These are phyloP conservation scores for Paramecium tetraurelia DNA, from an alignment of 73 alveolate species.

Conservation along the genomic window DNA sequence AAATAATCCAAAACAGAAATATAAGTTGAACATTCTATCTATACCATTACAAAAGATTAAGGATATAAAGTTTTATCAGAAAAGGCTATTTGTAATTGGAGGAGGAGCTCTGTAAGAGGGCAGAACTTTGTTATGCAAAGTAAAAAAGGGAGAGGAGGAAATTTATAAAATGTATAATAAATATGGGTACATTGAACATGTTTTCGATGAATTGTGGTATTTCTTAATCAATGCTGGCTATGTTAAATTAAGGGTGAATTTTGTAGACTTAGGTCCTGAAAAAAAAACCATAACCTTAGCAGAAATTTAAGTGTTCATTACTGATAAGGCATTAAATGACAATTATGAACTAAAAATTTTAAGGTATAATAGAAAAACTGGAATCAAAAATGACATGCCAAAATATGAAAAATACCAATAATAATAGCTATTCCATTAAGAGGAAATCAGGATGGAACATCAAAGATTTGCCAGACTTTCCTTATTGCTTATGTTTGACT, in stretches of 20 bases:
- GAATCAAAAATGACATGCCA: neutral
- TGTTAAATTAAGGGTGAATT: neutral
- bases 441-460: neutral
- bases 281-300: neutral
- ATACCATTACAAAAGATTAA: neutral
- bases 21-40: neutral
- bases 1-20: neutral
- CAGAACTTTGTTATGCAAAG: neutral
- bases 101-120: neutral
- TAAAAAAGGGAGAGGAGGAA: neutral
- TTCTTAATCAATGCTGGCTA: neutral
- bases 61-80: neutral
- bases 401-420: neutral
- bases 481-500: slow-evolving; percentile 10
- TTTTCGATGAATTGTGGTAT: neutral
- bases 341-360: slow-evolving; percentile 37
- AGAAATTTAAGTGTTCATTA: neutral
- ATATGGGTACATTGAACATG: neutral
- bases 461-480: slow-evolving; percentile 16
- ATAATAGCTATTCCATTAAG: neutral
- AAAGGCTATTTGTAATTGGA: neutral
- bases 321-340: neutral
- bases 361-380: neutral
- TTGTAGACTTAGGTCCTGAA: neutral
- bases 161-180: neutral